Evolutionary conservation across 192 early-diverging fungal species (phyloP).

Genomic region (Coemansia sp.): DNA sequence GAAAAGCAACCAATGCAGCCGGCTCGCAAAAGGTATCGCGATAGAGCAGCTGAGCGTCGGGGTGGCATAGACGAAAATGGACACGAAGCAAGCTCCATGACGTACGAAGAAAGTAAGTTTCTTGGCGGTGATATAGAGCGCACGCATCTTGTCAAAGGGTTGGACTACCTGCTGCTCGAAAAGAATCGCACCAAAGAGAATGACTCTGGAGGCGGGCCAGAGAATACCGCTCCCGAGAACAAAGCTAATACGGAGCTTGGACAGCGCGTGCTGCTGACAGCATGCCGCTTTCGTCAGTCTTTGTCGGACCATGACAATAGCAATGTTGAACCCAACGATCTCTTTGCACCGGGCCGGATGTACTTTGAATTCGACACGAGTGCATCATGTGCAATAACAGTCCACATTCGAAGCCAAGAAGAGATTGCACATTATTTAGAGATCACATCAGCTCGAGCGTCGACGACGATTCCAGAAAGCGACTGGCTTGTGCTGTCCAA

Average conservation of each 20-base stretch:
- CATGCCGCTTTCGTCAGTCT: slow-evolving; percentile 46
- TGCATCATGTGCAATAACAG: slow-evolving; percentile 57
- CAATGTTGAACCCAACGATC: slow-evolving; percentile 58
- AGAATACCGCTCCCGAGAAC: slow-evolving; percentile 6
- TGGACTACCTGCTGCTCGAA: slow-evolving; percentile 81
- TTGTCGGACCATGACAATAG: slow-evolving; percentile 30
- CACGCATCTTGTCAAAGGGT: slow-evolving; percentile 91
- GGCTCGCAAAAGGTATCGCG: slow-evolving; percentile 63
- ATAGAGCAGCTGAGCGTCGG: slow-evolving; percentile 89
- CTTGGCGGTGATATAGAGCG: slow-evolving; percentile 83
- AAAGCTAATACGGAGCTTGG: slow-evolving; percentile 8
- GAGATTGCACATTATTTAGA: slow-evolving; percentile 54
- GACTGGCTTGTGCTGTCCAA: slow-evolving; percentile 26
- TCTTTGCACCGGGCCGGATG: slow-evolving; percentile 77
- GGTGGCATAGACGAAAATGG: slow-evolving; percentile 36
- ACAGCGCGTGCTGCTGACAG: slow-evolving; percentile 26
- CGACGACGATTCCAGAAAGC: background rate
- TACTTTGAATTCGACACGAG: slow-evolving; percentile 63
- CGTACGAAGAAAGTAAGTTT: slow-evolving; percentile 83
- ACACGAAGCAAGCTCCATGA: slow-evolving; percentile 16
- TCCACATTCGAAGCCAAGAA: slow-evolving; percentile 71
- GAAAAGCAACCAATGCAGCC: background rate
- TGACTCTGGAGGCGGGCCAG: slow-evolving; percentile 48
- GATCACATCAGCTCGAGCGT: background rate
- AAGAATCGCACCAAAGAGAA: slow-evolving; percentile 60